phyloP scores from a whole-genome alignment of 1,284 basidiomycete genomes.

The Peniophora sp. region DNA sequence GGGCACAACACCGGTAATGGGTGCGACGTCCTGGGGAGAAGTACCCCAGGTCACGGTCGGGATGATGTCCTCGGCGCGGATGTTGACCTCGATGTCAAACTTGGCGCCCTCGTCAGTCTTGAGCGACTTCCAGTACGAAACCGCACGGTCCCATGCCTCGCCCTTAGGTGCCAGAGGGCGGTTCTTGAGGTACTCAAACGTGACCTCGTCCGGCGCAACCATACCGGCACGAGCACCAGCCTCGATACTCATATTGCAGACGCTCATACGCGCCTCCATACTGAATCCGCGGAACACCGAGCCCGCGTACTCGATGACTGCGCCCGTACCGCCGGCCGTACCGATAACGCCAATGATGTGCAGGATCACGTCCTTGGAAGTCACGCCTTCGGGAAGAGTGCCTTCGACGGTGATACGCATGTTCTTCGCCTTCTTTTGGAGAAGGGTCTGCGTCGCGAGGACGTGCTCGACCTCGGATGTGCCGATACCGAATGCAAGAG shows the following conservation, averaged over 20 bases:
- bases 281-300: constrained; percentile 86
- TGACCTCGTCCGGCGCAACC: constrained; percentile 91
- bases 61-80: constrained; percentile 83
- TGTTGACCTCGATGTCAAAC: constrained; percentile 85
- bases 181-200: constrained; percentile 82
- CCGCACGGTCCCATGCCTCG: constrained; percentile 84
- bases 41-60: constrained; percentile 97
- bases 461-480: constrained; percentile 98
- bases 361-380: constrained; percentile 91
- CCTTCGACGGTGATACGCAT: constrained; percentile 94
- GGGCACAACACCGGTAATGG: constrained; percentile 83
- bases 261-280: constrained; percentile 96
- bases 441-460: constrained; percentile 89
- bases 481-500: constrained; percentile 93
- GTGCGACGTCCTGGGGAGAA: constrained; percentile 86
- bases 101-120: constrained; percentile 83
- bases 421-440: constrained; percentile 92
- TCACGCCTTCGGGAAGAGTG: constrained; percentile 79
- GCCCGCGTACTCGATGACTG: constrained; percentile 91
- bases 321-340: constrained; percentile 90
- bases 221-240: constrained; percentile 93
- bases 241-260: constrained; percentile 98
- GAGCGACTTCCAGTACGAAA: constrained; percentile 84
- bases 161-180: constrained; percentile 85
- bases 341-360: constrained; percentile 94